Base-by-base conservation (phyloP, 495 filamentous ascomycete genomes). In the Corynascus novoguineensis region DNA sequence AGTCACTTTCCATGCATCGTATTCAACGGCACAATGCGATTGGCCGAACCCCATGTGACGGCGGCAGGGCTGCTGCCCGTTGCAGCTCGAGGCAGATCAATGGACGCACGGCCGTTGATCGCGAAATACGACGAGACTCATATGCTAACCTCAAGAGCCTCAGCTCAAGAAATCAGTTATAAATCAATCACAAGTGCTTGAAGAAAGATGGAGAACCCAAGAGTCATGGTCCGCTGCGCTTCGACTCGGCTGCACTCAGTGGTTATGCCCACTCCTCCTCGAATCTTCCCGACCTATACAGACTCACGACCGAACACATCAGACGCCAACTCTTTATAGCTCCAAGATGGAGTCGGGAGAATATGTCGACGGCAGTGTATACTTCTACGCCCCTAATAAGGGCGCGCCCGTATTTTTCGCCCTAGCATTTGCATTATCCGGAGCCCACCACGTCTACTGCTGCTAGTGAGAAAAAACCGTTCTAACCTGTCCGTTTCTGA, bases 361-460 rank as follows among this genome's bases (percentile, higher is more conserved):
- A 58, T 63, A 67, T 47, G 71, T 79, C 41, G 57, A 68, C 10
- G 75, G 71, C 17, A 87, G 82, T 62, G 64, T 83, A 38, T 90
- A 81, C 79, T 83, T 82, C 66, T 90, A 89, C 71, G 85, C 83
- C 17, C 87, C 87, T 0, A 89, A 87, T 63, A 86, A 88, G 68
- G 85, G 76, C 4, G 85, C 85, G 2, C 81, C 86, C 0, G 77
- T 89, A 29, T 80, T 83, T 51, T 89, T 87, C 61, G 78, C 83
- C 9, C 68, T 85, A 21, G 77, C 87, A 6, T 91, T 87, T 65
- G 67, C 76, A 1, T 58, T 78, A 1, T 87, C 84, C 4, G 84
- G 82, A 0, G 32, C 68, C 9, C 66, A 75, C 11, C 86, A 90
- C 63, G 61, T 72, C 21, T 88, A 79, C 62, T 85, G 89, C 68